These are phyloP conservation scores for Sicyos edulis DNA, from an alignment of 306 rosid genomes.

Conservation along the genomic window DNA sequence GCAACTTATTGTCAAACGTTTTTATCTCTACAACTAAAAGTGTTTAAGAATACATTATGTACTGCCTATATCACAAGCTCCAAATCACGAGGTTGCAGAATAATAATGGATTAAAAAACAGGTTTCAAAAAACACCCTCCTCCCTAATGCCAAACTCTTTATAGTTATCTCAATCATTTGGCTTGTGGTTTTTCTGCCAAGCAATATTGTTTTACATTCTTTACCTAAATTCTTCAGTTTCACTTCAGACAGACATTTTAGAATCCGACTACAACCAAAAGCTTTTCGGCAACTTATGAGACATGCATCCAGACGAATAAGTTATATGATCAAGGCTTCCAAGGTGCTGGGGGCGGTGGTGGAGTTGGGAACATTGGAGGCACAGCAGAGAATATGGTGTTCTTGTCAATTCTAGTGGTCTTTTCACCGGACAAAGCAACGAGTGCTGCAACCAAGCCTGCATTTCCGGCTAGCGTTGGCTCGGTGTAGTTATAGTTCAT, in stretches of 20 bases:
- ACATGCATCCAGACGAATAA: constrained; percentile 1
- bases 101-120: too few species aligned
- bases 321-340: constrained; percentile 61
- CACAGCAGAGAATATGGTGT: constrained; percentile 84
- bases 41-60: constrained; percentile 72
- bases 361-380: constrained; percentile 99
- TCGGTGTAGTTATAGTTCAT: constrained; percentile 90
- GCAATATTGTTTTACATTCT: constrained; percentile 10
- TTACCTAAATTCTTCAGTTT: constrained; percentile 9
- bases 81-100: constrained; percentile 24
- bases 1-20: constrained; percentile 35
- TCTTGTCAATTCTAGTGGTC: constrained; percentile 58
- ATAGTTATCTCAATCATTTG: constrained; percentile 17
- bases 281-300: not conserved
- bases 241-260: constrained; percentile 33
- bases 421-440: constrained; percentile 84
- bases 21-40: constrained; percentile 45
- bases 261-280: constrained; percentile 23
- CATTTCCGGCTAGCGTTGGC: constrained; percentile 94
- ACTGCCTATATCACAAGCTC: constrained; percentile 57
- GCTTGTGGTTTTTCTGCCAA: constrained; percentile 1
- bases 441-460: constrained; percentile 85
- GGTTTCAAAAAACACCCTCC: too few species aligned
- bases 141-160: too few species aligned
- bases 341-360: constrained; percentile 97